Evolutionary conservation across 2,329 filamentous ascomycete species (phyloP), one percentile per base, ranked within the genome.

Genomic region (Hypoxylon sp.): DNA sequence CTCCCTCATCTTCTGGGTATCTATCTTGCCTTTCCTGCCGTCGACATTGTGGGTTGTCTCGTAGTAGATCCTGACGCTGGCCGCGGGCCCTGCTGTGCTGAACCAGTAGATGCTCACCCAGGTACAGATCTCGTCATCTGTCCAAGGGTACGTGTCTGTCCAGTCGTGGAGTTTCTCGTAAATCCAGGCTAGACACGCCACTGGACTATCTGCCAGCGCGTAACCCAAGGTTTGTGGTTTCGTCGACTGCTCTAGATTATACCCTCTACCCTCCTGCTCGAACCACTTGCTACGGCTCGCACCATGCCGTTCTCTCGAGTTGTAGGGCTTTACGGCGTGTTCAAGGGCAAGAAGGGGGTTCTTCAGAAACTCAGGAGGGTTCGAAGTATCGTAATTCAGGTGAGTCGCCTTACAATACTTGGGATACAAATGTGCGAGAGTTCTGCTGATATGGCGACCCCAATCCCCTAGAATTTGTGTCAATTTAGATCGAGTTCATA

Each of bases 131-230:
- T 94, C 91, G 58, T 94, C 90, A 65, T 93, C 89, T 0, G 87
- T 90, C 91, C 91, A 94, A 0, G 85, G 80, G 73, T 93, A 93
- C 0, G 71, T 72, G 71, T 94, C 91, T 0, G 88, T 89, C 92
- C 91, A 95, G 71, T 91, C 89, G 70, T 90, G 87, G 37, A 95
- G 79, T 75, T 95, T 95, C 78, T 95, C 92, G 70, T 91, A 91
- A 32, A 95, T 88, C 92, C 92, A 96, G 0, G 90, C 87, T 1
- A 95, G 81, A 2, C 93, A 79, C 0, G 85, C 90, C 0, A 92
- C 85, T 0, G 92, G 92, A 5, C 85, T 89, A 74, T 94, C 91
- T 0, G 86, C 83, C 2, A 94, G 81, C 0, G 83, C 88, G 72
- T 92, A 92, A 0, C 89, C 89, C 0, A 94, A 74, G 0, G 92